phyloP scores from a whole-genome alignment of 228 moss, liverwort and hornwort species.

The Sphagnum fallax region DNA sequence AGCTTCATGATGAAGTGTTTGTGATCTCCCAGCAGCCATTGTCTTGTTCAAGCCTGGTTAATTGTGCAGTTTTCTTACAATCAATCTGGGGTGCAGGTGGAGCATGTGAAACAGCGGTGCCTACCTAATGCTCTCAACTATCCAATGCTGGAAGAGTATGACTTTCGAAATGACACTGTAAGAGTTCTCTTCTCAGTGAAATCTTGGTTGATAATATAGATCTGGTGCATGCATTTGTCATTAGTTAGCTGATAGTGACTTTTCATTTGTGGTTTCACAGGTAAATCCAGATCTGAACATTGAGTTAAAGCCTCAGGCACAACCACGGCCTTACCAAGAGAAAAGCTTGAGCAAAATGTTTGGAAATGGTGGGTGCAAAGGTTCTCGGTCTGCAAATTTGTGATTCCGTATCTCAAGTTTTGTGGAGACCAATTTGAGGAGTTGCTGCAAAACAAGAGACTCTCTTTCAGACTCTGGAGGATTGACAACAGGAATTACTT shows the following conservation, averaged over 20 bases:
- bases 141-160: conserved; percentile 94
- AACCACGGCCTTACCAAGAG: conserved; percentile 90
- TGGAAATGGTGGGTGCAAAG: conserved; percentile 62
- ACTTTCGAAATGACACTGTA: conserved; percentile 84
- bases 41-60: no score
- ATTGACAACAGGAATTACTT: no score
- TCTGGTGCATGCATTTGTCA: no score
- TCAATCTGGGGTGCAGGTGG: conserved; percentile 34
- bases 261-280: conserved; percentile 23
- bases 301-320: conserved; percentile 82
- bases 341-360: conserved; percentile 96
- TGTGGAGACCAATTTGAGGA: neutral
- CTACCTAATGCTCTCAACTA: conserved; percentile 79
- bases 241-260: no score
- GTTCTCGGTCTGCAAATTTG: no score
- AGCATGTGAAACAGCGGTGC: conserved; percentile 85
- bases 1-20: no score
- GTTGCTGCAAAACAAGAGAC: neutral
- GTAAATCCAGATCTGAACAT: conserved; percentile 76
- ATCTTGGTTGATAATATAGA: neutral
- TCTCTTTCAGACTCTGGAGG: neutral
- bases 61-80: no score
- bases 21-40: no score
- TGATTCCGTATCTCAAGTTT: no score
- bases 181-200: conserved; percentile 8